Evolutionary conservation across 257 asterid species (phyloP).

Genomic region (Thymus mandschuricus): DNA sequence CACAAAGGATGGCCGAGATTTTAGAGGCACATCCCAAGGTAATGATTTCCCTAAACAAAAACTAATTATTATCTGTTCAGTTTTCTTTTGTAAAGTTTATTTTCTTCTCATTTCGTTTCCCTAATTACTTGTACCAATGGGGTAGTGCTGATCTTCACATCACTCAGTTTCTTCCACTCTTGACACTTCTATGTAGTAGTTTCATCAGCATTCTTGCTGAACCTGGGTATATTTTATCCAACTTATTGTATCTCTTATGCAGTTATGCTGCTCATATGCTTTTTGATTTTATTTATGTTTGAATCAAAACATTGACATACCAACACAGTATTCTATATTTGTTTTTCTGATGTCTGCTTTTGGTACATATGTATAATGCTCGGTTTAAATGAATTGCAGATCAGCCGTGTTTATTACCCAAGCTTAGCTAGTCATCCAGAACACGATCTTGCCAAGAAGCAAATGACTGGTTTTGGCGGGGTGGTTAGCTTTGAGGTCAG

Average conservation of each 20-base stretch:
- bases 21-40: constrained; percentile 99
- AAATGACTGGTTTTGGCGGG: constrained; percentile 95
- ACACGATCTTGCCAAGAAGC: constrained; percentile 76
- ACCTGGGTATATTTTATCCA: neutral
- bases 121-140: neutral
- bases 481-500: constrained; percentile 96
- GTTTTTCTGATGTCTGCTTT: constrained; percentile 7
- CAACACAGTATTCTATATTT: neutral
- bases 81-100: neutral
- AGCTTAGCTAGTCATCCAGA: constrained; percentile 94
- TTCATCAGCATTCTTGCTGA: constrained; percentile 4
- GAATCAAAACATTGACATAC: neutral
- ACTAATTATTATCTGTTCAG: constrained; percentile 2
- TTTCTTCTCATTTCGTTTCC: neutral
- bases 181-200: neutral
- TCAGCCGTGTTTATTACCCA: constrained; percentile 83
- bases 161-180: neutral
- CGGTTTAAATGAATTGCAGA: constrained; percentile 47
- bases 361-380: constrained; percentile 14
- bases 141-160: constrained; percentile 10
- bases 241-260: neutral
- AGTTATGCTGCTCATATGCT: neutral
- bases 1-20: constrained; percentile 92
- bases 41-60: constrained; percentile 15
- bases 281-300: neutral